A percentile compares a stretch with the other conserved stretches of the same genome.
phyloP scores from a whole-genome alignment of 331 rosid species.

The Rhamnella rubrinervis region DNA sequence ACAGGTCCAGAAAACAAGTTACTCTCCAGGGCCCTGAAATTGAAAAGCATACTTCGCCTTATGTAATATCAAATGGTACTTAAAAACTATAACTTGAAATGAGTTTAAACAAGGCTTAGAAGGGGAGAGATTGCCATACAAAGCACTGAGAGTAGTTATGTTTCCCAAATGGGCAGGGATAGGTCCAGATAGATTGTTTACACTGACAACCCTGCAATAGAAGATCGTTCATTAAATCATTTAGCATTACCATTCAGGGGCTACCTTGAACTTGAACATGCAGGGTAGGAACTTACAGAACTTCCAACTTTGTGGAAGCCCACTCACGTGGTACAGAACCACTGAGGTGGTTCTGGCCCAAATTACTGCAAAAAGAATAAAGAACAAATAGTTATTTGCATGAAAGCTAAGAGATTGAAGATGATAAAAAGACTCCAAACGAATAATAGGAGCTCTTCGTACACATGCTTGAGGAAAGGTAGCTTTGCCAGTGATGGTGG shows the following conservation, averaged over 20 bases:
- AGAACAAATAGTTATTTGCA: background rate
- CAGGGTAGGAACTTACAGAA: constrained; percentile 25
- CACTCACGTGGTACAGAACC: constrained; percentile 38
- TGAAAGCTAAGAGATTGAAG: background rate
- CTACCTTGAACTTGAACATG: constrained; percentile 1
- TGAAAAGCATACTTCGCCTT: background rate
- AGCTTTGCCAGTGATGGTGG: constrained; percentile 32
- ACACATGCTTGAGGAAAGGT: constrained; percentile 23
- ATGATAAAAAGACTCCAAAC: background rate
- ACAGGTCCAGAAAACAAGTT: constrained; percentile 38
- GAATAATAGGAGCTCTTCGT: constrained; percentile 7
- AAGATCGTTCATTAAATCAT: background rate
- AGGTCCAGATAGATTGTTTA: constrained; percentile 34
- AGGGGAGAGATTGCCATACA: constrained; percentile 17
- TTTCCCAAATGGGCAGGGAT: constrained; percentile 34
- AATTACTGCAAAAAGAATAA: constrained; percentile 15
- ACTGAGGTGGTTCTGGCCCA: constrained; percentile 33
- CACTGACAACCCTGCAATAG: constrained; percentile 25
- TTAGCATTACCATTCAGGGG: background rate
- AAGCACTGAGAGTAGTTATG: constrained; percentile 21
- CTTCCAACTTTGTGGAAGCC: constrained; percentile 32
- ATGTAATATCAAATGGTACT: background rate
- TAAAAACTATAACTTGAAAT: background rate
- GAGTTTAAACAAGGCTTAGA: background rate
- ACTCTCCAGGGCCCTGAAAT: constrained; percentile 27